Evolutionary conservation across 257 asterid genomes (phyloP).

Genomic region (Forsythia suspensa): DNA sequence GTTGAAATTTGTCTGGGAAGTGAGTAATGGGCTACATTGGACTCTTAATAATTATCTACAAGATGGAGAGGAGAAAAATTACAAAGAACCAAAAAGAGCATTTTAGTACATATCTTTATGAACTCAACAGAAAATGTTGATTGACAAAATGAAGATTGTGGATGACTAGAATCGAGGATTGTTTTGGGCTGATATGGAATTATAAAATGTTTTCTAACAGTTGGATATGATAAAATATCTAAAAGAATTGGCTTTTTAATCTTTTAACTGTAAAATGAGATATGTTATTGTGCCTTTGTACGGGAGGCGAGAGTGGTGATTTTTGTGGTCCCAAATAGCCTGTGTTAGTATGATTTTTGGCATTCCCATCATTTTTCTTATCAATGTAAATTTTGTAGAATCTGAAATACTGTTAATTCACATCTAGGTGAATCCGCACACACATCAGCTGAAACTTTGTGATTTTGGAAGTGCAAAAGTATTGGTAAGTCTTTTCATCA

Average conservation of each 20-base stretch:
- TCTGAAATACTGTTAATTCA: constrained; percentile 12
- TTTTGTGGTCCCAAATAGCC: too few relatives aligned
- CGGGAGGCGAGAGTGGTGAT: too few relatives aligned
- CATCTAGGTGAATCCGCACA: constrained; percentile 68
- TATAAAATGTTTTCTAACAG: too few relatives aligned
- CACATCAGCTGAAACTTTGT: constrained; percentile 68
- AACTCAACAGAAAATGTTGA: not conserved
- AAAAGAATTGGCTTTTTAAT: not conserved
- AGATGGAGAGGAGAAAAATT: constrained; percentile 9
- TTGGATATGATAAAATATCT: too few relatives aligned
- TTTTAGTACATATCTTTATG: constrained; percentile 6
- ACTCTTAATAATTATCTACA: not conserved
- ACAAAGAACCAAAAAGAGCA: not conserved
- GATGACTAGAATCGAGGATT: not conserved
- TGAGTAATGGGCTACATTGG: not conserved
- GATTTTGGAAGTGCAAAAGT: constrained; percentile 81
- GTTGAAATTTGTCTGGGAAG: not conserved
- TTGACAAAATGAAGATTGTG: not conserved
- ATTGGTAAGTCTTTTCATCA: constrained; percentile 42
- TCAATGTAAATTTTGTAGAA: too few relatives aligned
- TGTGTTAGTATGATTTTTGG: too few relatives aligned
- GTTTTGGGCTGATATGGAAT: too few relatives aligned
- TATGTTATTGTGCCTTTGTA: not conserved
- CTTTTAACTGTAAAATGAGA: constrained; percentile 1
- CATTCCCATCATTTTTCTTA: too few relatives aligned